Evolutionary conservation across 495 filamentous ascomycete species (phyloP).

Genomic region (Annulohypoxylon stygium): DNA sequence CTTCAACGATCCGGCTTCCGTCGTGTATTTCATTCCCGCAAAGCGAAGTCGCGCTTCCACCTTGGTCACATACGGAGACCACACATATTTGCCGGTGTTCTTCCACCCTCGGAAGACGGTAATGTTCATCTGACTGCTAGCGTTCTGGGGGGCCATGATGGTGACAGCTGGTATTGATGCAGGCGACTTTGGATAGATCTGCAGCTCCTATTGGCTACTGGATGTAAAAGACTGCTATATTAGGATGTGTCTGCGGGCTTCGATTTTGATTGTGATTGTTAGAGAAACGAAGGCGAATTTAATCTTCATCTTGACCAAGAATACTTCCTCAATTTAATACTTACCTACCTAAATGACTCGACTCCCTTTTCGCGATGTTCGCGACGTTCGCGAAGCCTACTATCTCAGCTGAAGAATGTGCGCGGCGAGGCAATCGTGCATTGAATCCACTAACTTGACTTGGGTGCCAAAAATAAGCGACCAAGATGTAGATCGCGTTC

Average conservation of each 20-base stretch:
- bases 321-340: neutral
- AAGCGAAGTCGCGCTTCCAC: conserved; percentile 74
- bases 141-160: conserved; percentile 32
- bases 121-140: conserved; percentile 41
- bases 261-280: neutral
- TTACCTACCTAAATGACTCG: neutral
- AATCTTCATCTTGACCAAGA: neutral
- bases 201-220: neutral
- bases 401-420: conserved; percentile 14
- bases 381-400: neutral
- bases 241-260: neutral
- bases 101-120: conserved; percentile 69
- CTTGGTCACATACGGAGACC: conserved; percentile 76
- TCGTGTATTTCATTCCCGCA: conserved; percentile 60
- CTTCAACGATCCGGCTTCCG: conserved; percentile 57
- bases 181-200: neutral
- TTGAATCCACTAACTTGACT: neutral
- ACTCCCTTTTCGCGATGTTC: neutral
- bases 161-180: neutral
- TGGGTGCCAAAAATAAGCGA: neutral
- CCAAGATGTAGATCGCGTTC: neutral
- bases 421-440: neutral
- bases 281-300: neutral
- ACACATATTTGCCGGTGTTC: conserved; percentile 58
- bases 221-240: neutral